phyloP scores from a whole-genome alignment of 768 basidiomycete species.

The Saitozyma podzolica region DNA sequence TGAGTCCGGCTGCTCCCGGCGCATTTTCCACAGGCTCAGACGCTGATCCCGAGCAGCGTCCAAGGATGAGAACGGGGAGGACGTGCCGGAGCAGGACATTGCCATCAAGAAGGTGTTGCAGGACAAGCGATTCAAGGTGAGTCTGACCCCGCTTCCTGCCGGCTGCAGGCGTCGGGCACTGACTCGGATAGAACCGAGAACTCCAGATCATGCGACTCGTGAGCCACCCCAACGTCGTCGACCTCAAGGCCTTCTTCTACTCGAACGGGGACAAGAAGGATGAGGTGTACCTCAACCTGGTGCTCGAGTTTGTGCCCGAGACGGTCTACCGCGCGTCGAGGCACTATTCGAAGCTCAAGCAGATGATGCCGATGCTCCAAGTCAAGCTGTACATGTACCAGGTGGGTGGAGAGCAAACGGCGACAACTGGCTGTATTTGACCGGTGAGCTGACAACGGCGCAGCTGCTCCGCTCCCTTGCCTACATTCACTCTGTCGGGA shows the following conservation, averaged over 20 bases:
- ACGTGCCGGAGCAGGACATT: constrained; percentile 63
- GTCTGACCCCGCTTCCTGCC: constrained; percentile 32
- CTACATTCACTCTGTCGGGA: constrained; percentile 99
- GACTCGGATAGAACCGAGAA: constrained; percentile 79
- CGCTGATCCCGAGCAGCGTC: constrained; percentile 17
- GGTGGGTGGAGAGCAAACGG: constrained; percentile 23
- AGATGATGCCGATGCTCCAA: constrained; percentile 99
- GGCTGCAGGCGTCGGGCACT: constrained; percentile 2
- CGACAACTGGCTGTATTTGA: neutral
- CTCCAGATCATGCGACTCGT: constrained; percentile 98
- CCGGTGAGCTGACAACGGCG: neutral
- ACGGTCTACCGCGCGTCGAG: constrained; percentile 98
- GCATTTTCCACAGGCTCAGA: neutral
- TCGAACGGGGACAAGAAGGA: constrained; percentile 99
- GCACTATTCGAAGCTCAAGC: constrained; percentile 99
- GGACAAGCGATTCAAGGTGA: constrained; percentile 99
- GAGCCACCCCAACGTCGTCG: constrained; percentile 95
- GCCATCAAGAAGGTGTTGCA: constrained; percentile 99
- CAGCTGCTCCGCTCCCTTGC: constrained; percentile 96
- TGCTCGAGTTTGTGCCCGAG: constrained; percentile 98
- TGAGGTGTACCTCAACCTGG: constrained; percentile 98
- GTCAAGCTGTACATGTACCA: constrained; percentile 99
- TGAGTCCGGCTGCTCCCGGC: constrained; percentile 11
- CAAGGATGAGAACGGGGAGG: constrained; percentile 37
- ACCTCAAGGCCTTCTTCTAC: constrained; percentile 97